Evolutionary conservation across 352 stramenopile species (phyloP).

Genomic region (Pythium plurisporium): DNA sequence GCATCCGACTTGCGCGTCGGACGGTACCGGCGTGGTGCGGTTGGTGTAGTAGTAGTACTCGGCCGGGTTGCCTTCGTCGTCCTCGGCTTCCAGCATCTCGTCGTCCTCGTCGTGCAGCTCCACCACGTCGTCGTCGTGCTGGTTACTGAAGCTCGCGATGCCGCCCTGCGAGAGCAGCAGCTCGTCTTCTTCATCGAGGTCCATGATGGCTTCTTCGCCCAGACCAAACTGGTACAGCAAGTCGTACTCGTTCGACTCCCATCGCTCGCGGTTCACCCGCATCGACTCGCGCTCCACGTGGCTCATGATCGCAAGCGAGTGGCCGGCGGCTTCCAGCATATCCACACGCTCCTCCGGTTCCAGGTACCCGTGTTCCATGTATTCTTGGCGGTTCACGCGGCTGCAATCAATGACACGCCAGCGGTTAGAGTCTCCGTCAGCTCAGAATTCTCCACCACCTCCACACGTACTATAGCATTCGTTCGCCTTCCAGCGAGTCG

Average conservation of each 20-base stretch:
- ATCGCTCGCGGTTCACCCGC: constrained; percentile 76
- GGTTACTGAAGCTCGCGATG: constrained; percentile 5
- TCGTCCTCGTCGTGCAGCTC: constrained; percentile 29
- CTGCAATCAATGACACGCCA: constrained; percentile 15
- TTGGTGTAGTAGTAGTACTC: constrained; percentile 50
- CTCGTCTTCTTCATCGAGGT: constrained; percentile 53
- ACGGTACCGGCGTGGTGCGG: constrained; percentile 28
- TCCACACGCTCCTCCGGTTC: constrained; percentile 73
- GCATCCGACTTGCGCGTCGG: constrained; percentile 54
- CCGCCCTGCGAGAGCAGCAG: constrained; percentile 31
- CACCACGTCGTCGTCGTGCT: constrained; percentile 1
- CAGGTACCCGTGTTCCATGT: constrained; percentile 80
- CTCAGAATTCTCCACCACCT: too few relatives aligned
- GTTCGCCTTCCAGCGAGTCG: constrained; percentile 66
- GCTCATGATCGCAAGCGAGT: constrained; percentile 58
- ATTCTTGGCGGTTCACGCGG: constrained; percentile 64
- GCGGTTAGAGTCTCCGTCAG: too few relatives aligned
- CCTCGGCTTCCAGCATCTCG: constrained; percentile 43
- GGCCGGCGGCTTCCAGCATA: constrained; percentile 65
- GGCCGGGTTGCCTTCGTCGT: constrained; percentile 25
- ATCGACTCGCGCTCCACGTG: constrained; percentile 63
- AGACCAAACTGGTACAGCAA: constrained; percentile 78
- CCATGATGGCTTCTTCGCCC: constrained; percentile 56
- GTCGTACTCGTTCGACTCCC: constrained; percentile 85
- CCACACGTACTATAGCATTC: constrained; percentile 39